These are phyloP conservation scores for Calophaca sinica DNA, from an alignment of 306 rosid species.

Conservation along the genomic window DNA sequence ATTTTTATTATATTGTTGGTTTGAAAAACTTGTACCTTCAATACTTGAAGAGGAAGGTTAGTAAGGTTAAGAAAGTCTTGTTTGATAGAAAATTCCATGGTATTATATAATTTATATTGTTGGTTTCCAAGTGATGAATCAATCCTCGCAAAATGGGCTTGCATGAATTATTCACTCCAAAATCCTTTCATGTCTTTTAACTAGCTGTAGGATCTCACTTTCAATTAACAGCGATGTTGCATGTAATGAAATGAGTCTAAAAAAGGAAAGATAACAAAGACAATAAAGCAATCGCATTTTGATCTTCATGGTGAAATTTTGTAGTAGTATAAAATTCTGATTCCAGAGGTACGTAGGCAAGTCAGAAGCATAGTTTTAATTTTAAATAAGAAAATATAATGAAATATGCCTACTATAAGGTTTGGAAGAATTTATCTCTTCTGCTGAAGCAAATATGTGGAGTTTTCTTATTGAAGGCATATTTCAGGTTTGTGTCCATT, in stretches of 20 bases:
- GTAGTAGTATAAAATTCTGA: constrained; percentile 33
- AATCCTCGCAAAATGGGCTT: constrained; percentile 27
- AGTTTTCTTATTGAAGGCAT: constrained; percentile 36
- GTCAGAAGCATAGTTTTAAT: constrained; percentile 22
- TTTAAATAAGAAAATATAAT: constrained; percentile 27
- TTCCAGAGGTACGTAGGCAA: neutral
- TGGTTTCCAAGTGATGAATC: constrained; percentile 29
- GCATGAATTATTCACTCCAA: constrained; percentile 33
- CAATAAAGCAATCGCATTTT: constrained; percentile 21
- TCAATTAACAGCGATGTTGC: constrained; percentile 7
- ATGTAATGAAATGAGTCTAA: constrained; percentile 27
- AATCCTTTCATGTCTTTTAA: constrained; percentile 28
- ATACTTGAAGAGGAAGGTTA: constrained; percentile 30
- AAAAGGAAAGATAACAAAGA: neutral
- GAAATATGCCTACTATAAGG: constrained; percentile 20
- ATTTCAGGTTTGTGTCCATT: constrained; percentile 86
- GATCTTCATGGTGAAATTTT: constrained; percentile 25
- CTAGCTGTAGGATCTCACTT: constrained; percentile 9
- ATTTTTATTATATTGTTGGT: constrained; percentile 28
- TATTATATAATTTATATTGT: constrained; percentile 22
- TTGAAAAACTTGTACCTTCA: constrained; percentile 27
- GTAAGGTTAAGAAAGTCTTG: constrained; percentile 27
- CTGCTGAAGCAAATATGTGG: constrained; percentile 34
- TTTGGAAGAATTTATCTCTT: constrained; percentile 34
- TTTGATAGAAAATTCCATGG: constrained; percentile 18